Conservation (phyloP, 2,329 filamentous ascomycete species). For the Zarea fungicola region DNA sequence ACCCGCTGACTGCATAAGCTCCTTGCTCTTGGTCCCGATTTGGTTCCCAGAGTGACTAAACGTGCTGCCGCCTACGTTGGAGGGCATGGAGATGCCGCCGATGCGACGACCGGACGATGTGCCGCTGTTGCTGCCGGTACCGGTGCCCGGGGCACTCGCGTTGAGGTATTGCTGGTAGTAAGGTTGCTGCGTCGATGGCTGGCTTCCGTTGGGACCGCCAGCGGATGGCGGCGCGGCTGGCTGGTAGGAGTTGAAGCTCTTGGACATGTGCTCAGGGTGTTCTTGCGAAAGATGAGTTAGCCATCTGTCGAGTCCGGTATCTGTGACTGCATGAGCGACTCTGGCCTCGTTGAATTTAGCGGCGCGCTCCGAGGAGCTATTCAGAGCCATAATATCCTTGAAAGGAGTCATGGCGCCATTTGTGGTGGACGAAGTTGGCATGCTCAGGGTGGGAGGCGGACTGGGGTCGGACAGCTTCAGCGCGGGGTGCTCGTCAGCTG, state of each 20-base stretch:
- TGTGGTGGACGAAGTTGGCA: neutral
- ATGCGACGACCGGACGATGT: conserved; percentile 31
- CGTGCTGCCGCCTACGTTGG: conserved; percentile 37
- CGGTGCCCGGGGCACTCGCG: conserved; percentile 35
- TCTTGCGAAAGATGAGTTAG: conserved; percentile 39
- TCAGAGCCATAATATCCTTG: conserved; percentile 70
- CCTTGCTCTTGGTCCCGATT: conserved; percentile 80
- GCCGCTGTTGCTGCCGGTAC: no score
- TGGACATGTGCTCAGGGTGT: conserved; percentile 40
- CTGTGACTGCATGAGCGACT: conserved; percentile 62
- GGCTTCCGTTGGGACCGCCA: conserved; percentile 20
- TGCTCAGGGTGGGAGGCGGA: conserved; percentile 11
- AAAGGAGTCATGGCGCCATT: conserved; percentile 44
- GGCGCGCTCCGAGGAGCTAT: conserved; percentile 63
- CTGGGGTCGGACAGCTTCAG: conserved; percentile 18
- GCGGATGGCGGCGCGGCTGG: conserved; percentile 10
- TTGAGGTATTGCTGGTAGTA: conserved; percentile 54
- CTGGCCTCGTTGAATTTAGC: conserved; percentile 68
- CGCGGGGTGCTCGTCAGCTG: conserved; percentile 35
- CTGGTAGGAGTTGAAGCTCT: conserved; percentile 10
- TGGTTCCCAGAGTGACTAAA: conserved; percentile 55
- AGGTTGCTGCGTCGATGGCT: conserved; percentile 36
- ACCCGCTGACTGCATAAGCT: conserved; percentile 78
- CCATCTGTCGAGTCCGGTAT: conserved; percentile 68
- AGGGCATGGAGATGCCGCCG: conserved; percentile 30